Base-by-base conservation (phyloP, 2,329 filamentous ascomycete genomes). In the Magnaporthales sp. region DNA sequence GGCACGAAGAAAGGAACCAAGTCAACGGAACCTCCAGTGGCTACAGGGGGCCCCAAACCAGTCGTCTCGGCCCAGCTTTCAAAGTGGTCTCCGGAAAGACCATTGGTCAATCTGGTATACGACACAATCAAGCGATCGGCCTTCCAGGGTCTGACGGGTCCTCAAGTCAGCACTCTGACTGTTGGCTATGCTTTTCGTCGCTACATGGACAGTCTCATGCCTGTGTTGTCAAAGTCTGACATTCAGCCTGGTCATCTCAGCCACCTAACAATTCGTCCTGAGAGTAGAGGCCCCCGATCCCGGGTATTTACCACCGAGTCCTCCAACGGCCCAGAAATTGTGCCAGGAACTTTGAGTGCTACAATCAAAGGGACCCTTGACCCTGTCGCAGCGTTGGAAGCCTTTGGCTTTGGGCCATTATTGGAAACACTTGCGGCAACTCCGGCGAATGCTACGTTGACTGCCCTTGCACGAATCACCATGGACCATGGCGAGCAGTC, bases 241-340 rank as follows among this genome's bases (percentile, higher is more conserved):
- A 72, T 72, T n/a, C 79, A 82, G 67, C 80, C 80, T 22, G 62
- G 70, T 15, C 76, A 80, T 64, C 71, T 82, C 54, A 70, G 74
- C 31, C 75, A 78, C 24, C 77, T 81, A 31, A 75, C 78, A 66
- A 73, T 81, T 27, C 73, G 69, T 46, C 63, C 51, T 19, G 63
- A 64, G 19, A 64, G 19, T 10, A 26, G 63, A n/a, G 51, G 24
- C 10, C 38, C 63, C 11, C 30, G 63, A 22, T 64, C 38, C 10
- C 46, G 51, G 26, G 63, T 64, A 38, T 64, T 54, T 19, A 26
- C 31, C 15, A 38, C 63, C 4, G 30, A 64, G 38, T 19, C 30
- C 22, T 54, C 31, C 8, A 22, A 65, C 26, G 27, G 38, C 8
- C 64, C 64, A 10, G 26, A 13, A 30, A 31, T 65, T 24, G 27